Evolutionary conservation across 768 basidiomycete species (phyloP).

Genomic region (Suillus fuscotomentosus): DNA sequence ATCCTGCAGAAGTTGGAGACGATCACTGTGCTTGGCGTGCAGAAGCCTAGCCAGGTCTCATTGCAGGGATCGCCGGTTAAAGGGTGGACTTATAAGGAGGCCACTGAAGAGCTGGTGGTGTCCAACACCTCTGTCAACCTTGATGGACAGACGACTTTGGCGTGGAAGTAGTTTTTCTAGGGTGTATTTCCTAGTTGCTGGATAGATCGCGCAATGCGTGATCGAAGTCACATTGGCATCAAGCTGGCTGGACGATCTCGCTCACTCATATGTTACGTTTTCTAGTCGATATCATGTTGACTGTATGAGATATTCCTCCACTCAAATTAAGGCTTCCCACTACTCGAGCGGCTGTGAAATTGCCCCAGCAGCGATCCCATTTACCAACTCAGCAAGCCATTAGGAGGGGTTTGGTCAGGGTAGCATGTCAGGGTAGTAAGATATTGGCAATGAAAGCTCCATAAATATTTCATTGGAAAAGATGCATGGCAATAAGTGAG

Average conservation of each 20-base stretch:
- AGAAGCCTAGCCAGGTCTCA: conserved; percentile 38
- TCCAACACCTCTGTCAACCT: conserved; percentile 39
- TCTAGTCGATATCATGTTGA: background rate
- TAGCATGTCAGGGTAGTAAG: too few species aligned
- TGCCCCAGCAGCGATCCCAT: background rate
- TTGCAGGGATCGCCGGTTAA: conserved; percentile 35
- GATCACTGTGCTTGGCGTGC: conserved; percentile 59
- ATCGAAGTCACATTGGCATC: background rate
- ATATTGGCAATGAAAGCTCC: too few species aligned
- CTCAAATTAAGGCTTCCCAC: background rate
- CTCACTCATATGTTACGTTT: background rate
- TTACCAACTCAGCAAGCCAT: background rate
- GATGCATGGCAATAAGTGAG: too few species aligned
- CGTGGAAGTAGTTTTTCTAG: conserved; percentile 28
- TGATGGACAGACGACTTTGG: conserved; percentile 35
- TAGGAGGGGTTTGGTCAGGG: background rate
- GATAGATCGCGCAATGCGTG: background rate
- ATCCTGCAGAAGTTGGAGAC: conserved; percentile 47
- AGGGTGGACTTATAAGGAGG: conserved; percentile 39
- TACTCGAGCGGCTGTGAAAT: background rate
- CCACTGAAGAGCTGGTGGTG: conserved; percentile 42
- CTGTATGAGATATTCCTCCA: background rate
- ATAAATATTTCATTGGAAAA: too few species aligned
- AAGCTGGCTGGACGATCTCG: background rate
- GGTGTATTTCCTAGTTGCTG: background rate